Conservation (phyloP, 257 asterid genomes). For the Jasminum sambac region DNA sequence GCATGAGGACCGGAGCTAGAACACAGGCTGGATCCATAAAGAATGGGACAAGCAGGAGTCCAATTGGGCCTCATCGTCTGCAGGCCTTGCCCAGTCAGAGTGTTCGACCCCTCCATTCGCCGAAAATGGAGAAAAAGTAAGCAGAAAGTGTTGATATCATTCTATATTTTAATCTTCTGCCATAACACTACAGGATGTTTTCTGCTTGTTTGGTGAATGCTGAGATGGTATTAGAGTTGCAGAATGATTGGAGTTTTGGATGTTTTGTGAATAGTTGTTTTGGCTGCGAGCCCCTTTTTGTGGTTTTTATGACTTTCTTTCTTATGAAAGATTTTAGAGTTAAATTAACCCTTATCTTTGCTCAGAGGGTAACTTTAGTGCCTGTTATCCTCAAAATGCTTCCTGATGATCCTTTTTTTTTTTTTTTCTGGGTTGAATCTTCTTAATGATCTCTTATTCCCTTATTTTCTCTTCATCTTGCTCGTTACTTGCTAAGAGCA, state of each 20-base stretch:
- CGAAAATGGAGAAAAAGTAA: slow-evolving; percentile 32
- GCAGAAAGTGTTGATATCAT: slow-evolving; percentile 15
- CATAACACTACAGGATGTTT: background rate
- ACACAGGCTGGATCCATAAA: slow-evolving; percentile 33
- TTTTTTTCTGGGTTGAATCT: too few species aligned
- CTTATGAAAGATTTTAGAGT: background rate
- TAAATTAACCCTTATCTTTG: background rate
- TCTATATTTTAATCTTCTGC: slow-evolving; percentile 9
- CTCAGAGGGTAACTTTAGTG: too few species aligned
- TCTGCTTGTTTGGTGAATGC: slow-evolving; percentile 4
- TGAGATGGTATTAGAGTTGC: slow-evolving; percentile 13
- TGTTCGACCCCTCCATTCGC: slow-evolving; percentile 44
- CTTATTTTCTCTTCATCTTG: too few species aligned
- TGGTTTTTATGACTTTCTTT: background rate
- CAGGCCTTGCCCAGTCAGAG: slow-evolving; percentile 43
- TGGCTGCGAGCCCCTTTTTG: background rate
- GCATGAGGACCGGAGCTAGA: slow-evolving; percentile 32
- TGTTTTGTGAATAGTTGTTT: slow-evolving; percentile 16
- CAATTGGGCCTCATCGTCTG: slow-evolving; percentile 42
- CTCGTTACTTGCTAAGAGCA: too few species aligned
- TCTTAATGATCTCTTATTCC: too few species aligned
- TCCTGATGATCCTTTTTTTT: too few species aligned
- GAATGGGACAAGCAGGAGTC: slow-evolving; percentile 47
- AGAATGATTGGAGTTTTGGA: slow-evolving; percentile 20
- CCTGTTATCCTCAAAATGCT: too few species aligned